Percentiles rank a stretch among this genome's conserved stretches.
phyloP scores from a whole-genome alignment of 2,329 filamentous ascomycete species.

The Colletotrichum musicola region DNA sequence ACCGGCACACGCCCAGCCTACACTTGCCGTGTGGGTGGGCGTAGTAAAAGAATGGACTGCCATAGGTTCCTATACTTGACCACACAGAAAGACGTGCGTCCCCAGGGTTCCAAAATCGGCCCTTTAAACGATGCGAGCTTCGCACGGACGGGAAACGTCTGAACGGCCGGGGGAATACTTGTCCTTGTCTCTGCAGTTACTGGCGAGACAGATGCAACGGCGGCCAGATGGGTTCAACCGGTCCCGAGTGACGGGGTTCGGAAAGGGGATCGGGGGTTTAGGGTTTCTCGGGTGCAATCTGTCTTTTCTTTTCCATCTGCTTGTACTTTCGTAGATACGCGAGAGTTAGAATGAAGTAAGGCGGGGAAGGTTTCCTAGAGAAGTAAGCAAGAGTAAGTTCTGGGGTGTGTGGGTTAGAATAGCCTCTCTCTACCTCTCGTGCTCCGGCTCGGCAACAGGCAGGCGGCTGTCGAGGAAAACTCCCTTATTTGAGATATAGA shows the following conservation, averaged over 20 bases:
- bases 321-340: no score
- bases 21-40: not conserved
- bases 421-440: no score
- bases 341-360: no score
- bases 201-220: slow-evolving; percentile 29
- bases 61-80: not conserved
- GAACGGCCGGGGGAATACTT: slow-evolving; percentile 18
- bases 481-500: slow-evolving; percentile 23
- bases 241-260: slow-evolving; percentile 15
- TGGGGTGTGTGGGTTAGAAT: no score
- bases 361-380: no score
- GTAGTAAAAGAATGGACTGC: no score
- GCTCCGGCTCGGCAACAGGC: no score
- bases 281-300: not conserved
- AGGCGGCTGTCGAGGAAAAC: not conserved
- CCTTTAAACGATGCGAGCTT: not conserved
- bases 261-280: not conserved
- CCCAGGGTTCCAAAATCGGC: slow-evolving; percentile 4
- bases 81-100: not conserved
- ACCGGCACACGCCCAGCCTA: not conserved
- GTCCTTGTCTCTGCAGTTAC: slow-evolving; percentile 7
- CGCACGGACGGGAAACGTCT: slow-evolving; percentile 34
- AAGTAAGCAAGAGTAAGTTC: no score
- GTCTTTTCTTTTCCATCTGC: no score
- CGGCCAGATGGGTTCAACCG: slow-evolving; percentile 29